Evolutionary conservation across 805 yeast species (phyloP).

Genomic region (Saturnispora serradocipensis): DNA sequence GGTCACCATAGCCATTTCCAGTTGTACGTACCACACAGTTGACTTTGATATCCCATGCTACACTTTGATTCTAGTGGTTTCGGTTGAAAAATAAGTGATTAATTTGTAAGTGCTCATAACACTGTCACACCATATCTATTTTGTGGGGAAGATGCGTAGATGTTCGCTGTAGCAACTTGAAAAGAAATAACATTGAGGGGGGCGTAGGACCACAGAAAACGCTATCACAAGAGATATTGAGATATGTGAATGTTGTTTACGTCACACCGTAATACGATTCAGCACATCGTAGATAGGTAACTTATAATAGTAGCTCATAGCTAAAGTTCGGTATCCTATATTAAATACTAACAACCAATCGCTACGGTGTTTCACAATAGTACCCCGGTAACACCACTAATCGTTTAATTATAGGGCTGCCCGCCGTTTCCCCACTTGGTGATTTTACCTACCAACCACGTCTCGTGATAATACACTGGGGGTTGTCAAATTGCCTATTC

Average conservation of each 20-base stretch:
- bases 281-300: too few species aligned
- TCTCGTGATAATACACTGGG: neutral
- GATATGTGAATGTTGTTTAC: too few species aligned
- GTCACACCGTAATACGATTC: too few species aligned
- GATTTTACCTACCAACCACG: neutral
- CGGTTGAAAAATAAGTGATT: neutral
- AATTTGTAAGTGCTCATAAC: neutral
- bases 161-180: neutral
- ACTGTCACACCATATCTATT: neutral
- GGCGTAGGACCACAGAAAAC: neutral
- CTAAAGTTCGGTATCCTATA: too few species aligned
- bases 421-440: neutral
- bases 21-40: neutral
- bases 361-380: neutral
- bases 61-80: neutral
- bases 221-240: too few species aligned
- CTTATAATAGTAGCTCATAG: too few species aligned
- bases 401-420: neutral
- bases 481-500: too few species aligned
- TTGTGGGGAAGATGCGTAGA: neutral
- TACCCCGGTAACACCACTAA: neutral
- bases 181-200: neutral
- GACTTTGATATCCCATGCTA: neutral
- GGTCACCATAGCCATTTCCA: neutral
- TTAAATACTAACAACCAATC: too few species aligned